Base-by-base conservation (phyloP, 2,329 filamentous ascomycete species). In the Penicillium capsulatum region DNA sequence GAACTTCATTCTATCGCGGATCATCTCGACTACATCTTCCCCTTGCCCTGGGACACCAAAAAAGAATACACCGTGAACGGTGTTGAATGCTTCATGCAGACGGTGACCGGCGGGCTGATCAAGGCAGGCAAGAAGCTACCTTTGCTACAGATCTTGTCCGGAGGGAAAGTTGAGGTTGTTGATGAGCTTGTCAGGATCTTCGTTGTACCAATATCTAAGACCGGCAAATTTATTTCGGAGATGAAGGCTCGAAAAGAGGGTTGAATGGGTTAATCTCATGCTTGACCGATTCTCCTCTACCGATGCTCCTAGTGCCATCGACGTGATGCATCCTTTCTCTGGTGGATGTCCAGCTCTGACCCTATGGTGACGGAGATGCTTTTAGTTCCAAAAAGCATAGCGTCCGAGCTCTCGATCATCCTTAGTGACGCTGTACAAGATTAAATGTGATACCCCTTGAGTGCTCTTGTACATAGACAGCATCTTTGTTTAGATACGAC, bases 21-120 rank as follows among this genome's bases (percentile, higher is more conserved):
- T 50, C 90, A 96, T 64, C 71, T 98, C 34, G 73, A 74, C 3
- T 95, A 96, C 57, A 83, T 97, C 7, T 79, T 98, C 42, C 91
- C 90, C 2, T 66, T 89, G 55, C 88, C 89, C 9, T 98, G 92
- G 92, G 92, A 97, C 55, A 58, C 64, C 11, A 69, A 75, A 44
- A 66, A 74, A 2, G 80, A 80, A 55, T 96, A 95, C 64, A 76
- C 70, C 1, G 53, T 74, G 1, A 71, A 72, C 0, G 71, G 67
- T 1, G 86, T 95, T 3, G 89, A 95, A 53, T 92, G 87, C 57
- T 97, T 87, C 64, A 84, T 94, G 72, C 89, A 96, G 71, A 97
- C 89, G 0, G 67, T 68, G 3, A 71, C 73, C 0, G 89, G 89
- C 0, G 89, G 90, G 0, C 64, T 98, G 55, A 79, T 95, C 56